Evolutionary conservation across 1,284 basidiomycete species (phyloP).

Genomic region (Takashimella tepidaria): DNA sequence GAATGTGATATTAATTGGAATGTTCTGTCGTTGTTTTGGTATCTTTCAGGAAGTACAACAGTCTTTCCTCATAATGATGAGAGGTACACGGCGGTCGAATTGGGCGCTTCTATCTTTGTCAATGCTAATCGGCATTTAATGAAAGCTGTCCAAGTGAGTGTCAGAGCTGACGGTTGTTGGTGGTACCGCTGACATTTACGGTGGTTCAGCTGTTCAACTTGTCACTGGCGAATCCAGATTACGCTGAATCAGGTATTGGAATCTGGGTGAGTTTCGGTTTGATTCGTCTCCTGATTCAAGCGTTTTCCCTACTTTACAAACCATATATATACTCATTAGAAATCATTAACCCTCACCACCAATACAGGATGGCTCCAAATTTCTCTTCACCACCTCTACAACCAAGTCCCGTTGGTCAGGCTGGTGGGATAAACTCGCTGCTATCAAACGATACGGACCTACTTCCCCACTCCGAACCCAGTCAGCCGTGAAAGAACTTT

Average conservation of each 20-base stretch:
- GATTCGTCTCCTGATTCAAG: neutral
- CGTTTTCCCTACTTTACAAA: neutral
- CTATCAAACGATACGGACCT: conserved; percentile 76
- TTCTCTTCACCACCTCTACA: conserved; percentile 60
- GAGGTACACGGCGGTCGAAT: conserved; percentile 60
- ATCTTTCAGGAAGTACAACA: conserved; percentile 69
- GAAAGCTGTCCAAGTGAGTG: conserved; percentile 66
- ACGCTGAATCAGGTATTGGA: conserved; percentile 30
- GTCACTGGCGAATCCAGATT: conserved; percentile 54
- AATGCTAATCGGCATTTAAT: conserved; percentile 73
- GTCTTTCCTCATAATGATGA: conserved; percentile 71
- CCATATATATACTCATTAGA: conserved; percentile 50
- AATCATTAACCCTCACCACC: conserved; percentile 48
- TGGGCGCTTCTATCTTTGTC: conserved; percentile 88
- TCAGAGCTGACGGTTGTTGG: neutral
- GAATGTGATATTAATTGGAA: too few relatives aligned
- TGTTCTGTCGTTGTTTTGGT: too few relatives aligned
- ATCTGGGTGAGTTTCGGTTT: conserved; percentile 39
- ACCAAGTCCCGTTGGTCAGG: conserved; percentile 26
- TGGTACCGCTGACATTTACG: neutral
- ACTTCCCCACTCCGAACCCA: conserved; percentile 59
- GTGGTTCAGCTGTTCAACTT: conserved; percentile 66
- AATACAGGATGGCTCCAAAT: conserved; percentile 75
- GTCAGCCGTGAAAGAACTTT: conserved; percentile 32
- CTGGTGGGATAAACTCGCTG: conserved; percentile 71